phyloP scores from a whole-genome alignment of 768 basidiomycete genomes.

The Lyophyllum semitale region DNA sequence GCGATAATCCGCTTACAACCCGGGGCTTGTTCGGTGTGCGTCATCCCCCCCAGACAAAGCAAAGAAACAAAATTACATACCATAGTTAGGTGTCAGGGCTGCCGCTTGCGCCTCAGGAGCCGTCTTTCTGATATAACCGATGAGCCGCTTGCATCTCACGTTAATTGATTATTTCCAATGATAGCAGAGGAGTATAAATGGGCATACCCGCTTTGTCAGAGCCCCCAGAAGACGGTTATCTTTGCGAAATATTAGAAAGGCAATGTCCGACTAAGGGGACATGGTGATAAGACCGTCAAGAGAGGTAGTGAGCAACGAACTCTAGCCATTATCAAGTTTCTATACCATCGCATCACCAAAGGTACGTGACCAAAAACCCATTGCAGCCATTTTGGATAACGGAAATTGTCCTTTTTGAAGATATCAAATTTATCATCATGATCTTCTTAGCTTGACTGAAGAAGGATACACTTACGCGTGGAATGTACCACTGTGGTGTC shows the following conservation, averaged over 20 bases:
- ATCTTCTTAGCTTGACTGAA: no score
- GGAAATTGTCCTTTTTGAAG: slow-evolving; percentile 33
- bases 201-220: slow-evolving; percentile 33
- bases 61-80: slow-evolving; percentile 30
- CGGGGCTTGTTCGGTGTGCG: slow-evolving; percentile 36
- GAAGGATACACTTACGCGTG: slow-evolving; percentile 40
- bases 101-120: slow-evolving; percentile 51
- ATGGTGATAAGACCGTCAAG: not conserved
- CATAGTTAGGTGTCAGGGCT: slow-evolving; percentile 52
- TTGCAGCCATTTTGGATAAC: slow-evolving; percentile 45
- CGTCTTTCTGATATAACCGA: slow-evolving; percentile 44
- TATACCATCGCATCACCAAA: slow-evolving; percentile 46
- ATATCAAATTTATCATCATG: not conserved
- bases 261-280: slow-evolving; percentile 35
- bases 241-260: slow-evolving; percentile 41
- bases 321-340: slow-evolving; percentile 46
- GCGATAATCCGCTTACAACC: slow-evolving; percentile 68
- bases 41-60: slow-evolving; percentile 1
- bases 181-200: not conserved
- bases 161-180: not conserved
- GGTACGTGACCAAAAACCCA: slow-evolving; percentile 60
- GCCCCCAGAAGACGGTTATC: slow-evolving; percentile 33
- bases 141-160: slow-evolving; percentile 32
- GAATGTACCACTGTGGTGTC: slow-evolving; percentile 59
- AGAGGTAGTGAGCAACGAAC: slow-evolving; percentile 30